Evolutionary conservation across 805 yeast genomes (phyloP).

Genomic region (Kazachstania taianensis): DNA sequence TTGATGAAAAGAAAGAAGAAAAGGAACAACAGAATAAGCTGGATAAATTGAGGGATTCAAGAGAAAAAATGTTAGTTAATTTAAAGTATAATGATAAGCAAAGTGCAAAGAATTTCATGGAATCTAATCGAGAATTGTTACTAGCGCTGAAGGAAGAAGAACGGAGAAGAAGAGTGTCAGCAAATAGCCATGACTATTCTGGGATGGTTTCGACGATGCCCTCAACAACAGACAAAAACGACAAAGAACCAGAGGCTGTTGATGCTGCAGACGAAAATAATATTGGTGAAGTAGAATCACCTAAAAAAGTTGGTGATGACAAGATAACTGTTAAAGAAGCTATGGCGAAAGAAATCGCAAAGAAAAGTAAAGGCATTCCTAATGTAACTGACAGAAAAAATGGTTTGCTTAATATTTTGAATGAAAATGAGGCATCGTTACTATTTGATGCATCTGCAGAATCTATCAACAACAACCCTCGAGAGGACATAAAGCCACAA

Average conservation of each 20-base stretch:
- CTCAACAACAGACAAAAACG: neutral
- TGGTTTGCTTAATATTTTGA: too few species aligned
- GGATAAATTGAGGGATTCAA: slow-evolving; percentile 24
- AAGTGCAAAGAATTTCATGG: slow-evolving; percentile 27
- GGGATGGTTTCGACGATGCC: neutral
- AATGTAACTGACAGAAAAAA: too few species aligned
- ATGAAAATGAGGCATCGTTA: too few species aligned
- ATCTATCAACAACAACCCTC: too few species aligned
- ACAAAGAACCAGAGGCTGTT: neutral
- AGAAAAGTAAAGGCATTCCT: too few species aligned
- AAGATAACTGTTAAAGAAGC: too few species aligned
- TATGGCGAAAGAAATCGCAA: too few species aligned
- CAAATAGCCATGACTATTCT: slow-evolving; percentile 3
- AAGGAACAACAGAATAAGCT: slow-evolving; percentile 7
- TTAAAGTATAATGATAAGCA: slow-evolving; percentile 29
- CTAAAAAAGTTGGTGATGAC: neutral
- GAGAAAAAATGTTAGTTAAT: slow-evolving; percentile 28
- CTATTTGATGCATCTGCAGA: too few species aligned
- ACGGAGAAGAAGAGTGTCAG: slow-evolving; percentile 23
- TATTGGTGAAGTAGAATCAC: neutral
- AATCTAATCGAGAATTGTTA: slow-evolving; percentile 24
- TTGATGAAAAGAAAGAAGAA: neutral
- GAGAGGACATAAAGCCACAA: too few species aligned
- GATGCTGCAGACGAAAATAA: neutral
- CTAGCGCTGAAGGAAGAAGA: slow-evolving; percentile 28